phyloP scores from a whole-genome alignment of 2,329 filamentous ascomycete genomes.

The Colletotrichum sp. region DNA sequence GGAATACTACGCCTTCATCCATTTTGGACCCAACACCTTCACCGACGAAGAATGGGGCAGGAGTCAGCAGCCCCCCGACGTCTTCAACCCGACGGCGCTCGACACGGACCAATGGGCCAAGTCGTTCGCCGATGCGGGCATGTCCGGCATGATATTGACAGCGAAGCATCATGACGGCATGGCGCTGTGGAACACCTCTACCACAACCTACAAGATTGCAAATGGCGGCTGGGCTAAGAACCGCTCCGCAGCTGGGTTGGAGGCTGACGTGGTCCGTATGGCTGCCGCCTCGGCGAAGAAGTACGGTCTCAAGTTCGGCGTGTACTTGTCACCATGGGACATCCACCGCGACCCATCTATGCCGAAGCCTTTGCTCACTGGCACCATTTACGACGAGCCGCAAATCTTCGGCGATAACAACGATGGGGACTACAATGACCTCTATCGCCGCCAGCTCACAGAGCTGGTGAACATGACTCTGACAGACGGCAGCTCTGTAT shows the following conservation, averaged over 20 bases:
- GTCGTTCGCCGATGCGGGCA: not conserved
- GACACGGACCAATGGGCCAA: slow-evolving; percentile 36
- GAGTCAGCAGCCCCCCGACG: slow-evolving; percentile 26
- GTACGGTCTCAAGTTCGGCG: slow-evolving; percentile 35
- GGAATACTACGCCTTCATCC: slow-evolving; percentile 33
- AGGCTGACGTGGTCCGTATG: slow-evolving; percentile 34
- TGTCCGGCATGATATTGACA: slow-evolving; percentile 38
- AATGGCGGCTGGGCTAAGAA: slow-evolving; percentile 22
- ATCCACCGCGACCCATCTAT: slow-evolving; percentile 40
- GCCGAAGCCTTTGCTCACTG: slow-evolving; percentile 31
- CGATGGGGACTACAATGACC: not conserved
- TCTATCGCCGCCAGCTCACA: not conserved
- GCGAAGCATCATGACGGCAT: slow-evolving; percentile 42
- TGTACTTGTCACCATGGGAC: slow-evolving; percentile 40
- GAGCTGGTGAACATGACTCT: not conserved
- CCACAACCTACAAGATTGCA: slow-evolving; percentile 34
- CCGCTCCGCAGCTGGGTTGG: slow-evolving; percentile 27
- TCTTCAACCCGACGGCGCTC: slow-evolving; percentile 27
- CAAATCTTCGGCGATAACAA: not conserved
- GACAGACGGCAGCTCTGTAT: not conserved
- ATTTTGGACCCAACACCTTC: slow-evolving; percentile 34
- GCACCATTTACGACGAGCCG: slow-evolving; percentile 29
- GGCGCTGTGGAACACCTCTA: slow-evolving; percentile 37
- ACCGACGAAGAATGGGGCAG: slow-evolving; percentile 32
- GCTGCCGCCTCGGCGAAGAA: slow-evolving; percentile 35